phyloP scores from a whole-genome alignment of 139 green algal species.

The Nannochloris sp. region DNA sequence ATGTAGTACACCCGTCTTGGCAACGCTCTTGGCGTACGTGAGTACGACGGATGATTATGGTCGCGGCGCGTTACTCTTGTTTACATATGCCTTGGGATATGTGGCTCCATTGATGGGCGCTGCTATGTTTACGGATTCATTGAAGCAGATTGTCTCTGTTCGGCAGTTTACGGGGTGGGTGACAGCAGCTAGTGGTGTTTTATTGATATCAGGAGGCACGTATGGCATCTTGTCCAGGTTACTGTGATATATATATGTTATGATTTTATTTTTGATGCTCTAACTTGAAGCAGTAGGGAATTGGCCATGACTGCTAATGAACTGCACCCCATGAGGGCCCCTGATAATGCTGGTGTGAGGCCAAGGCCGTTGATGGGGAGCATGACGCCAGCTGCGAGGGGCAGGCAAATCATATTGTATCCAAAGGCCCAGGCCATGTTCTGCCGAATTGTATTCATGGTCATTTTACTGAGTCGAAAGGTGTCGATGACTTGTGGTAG shows the following conservation, averaged over 20 bases:
- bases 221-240: conserved; percentile 70
- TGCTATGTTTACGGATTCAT: conserved; percentile 67
- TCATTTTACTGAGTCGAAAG: conserved; percentile 57
- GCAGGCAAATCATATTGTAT: conserved; percentile 75
- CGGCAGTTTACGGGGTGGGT: conserved; percentile 76
- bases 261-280: conserved; percentile 7
- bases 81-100: conserved; percentile 88
- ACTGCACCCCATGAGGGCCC: conserved; percentile 73
- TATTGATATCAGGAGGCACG: conserved; percentile 75
- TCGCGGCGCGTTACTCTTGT: conserved; percentile 53
- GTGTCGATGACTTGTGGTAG: conserved; percentile 69
- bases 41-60: conserved; percentile 48
- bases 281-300: conserved; percentile 67
- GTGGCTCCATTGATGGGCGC: conserved; percentile 83
- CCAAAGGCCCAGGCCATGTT: conserved; percentile 84
- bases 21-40: conserved; percentile 88
- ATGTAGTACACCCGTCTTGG: conserved; percentile 91
- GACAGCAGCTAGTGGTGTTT: conserved; percentile 71
- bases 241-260: conserved; percentile 1
- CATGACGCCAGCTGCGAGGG: conserved; percentile 47
- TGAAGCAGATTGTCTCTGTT: conserved; percentile 66
- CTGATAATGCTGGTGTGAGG: conserved; percentile 44
- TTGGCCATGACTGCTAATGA: conserved; percentile 77
- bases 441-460: conserved; percentile 77
- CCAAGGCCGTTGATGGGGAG: conserved; percentile 41